phyloP scores from a whole-genome alignment of 2,329 filamentous ascomycete species.

The Akanthomyces dipterigenus region DNA sequence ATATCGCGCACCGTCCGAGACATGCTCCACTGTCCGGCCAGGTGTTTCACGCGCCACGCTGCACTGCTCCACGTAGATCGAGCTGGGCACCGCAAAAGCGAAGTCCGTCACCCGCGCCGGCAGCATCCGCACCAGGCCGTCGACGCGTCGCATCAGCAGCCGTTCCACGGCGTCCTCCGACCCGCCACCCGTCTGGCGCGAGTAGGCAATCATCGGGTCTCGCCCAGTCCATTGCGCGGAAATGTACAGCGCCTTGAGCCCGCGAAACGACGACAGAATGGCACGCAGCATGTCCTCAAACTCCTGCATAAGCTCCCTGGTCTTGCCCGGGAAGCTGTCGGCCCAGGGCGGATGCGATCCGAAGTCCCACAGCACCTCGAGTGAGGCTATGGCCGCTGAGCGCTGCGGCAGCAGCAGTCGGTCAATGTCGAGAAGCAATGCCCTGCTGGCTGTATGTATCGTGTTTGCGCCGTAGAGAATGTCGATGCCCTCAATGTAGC shows the following conservation, averaged over 20 bases:
- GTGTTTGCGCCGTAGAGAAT: conserved; percentile 25
- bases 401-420: conserved; percentile 19
- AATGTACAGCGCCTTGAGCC: conserved; percentile 15
- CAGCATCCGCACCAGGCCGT: conserved; percentile 18
- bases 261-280: conserved; percentile 15
- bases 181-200: not conserved
- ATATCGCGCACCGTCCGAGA: conserved; percentile 8
- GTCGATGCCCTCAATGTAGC: conserved; percentile 24
- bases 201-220: not conserved
- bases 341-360: conserved; percentile 8
- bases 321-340: conserved; percentile 12
- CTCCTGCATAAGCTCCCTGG: not conserved
- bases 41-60: conserved; percentile 11
- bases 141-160: conserved; percentile 14
- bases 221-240: conserved; percentile 14
- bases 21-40: conserved; percentile 15
- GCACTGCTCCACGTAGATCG: conserved; percentile 16
- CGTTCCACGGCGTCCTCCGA: not conserved
- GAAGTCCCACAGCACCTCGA: conserved; percentile 22
- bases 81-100: conserved; percentile 19
- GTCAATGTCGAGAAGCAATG: conserved; percentile 15
- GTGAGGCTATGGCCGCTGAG: conserved; percentile 16
- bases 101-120: conserved; percentile 15
- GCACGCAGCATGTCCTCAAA: conserved; percentile 16
- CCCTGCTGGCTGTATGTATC: conserved; percentile 18